Evolutionary conservation across 148 eudicot species (phyloP).

Genomic region (Diospyros lotus): DNA sequence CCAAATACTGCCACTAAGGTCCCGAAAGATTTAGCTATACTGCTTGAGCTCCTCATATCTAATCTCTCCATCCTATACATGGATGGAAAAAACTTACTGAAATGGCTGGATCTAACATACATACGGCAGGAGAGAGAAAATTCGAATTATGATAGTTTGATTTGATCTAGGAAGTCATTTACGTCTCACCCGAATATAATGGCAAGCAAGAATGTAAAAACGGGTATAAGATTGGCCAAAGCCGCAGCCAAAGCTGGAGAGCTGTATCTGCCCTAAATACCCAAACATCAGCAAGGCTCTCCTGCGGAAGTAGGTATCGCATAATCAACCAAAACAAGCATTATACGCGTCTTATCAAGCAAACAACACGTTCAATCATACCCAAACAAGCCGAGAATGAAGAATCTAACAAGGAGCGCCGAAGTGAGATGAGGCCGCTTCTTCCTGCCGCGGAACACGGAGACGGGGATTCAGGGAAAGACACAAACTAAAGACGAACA

Average conservation of each 20-base stretch:
- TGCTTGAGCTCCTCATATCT: conserved; percentile 17
- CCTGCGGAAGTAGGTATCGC: conserved; percentile 23
- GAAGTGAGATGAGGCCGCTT: conserved; percentile 43
- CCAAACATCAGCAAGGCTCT: conserved; percentile 45
- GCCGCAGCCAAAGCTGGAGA: conserved; percentile 62
- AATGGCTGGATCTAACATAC: background rate
- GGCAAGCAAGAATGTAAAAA: conserved; percentile 54
- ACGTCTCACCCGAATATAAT: conserved; percentile 33
- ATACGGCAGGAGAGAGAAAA: background rate
- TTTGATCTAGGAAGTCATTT: too few species aligned
- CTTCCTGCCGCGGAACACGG: conserved; percentile 21
- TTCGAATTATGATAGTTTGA: background rate
- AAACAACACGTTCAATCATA: conserved; percentile 6
- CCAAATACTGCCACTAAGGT: conserved; percentile 27
- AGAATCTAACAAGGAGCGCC: conserved; percentile 43
- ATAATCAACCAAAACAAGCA: background rate
- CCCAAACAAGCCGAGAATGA: conserved; percentile 62
- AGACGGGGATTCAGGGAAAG: background rate
- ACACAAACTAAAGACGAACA: background rate
- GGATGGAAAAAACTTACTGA: background rate
- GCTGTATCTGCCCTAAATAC: conserved; percentile 48
- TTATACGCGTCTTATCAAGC: background rate
- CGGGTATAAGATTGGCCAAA: conserved; percentile 54
- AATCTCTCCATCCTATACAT: conserved; percentile 18
- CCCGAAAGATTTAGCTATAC: conserved; percentile 20